A percentile compares a stretch with the other conserved stretches of the same genome.
phyloP scores from a whole-genome alignment of 2,329 filamentous ascomycete species.

The Fusarium sp. region DNA sequence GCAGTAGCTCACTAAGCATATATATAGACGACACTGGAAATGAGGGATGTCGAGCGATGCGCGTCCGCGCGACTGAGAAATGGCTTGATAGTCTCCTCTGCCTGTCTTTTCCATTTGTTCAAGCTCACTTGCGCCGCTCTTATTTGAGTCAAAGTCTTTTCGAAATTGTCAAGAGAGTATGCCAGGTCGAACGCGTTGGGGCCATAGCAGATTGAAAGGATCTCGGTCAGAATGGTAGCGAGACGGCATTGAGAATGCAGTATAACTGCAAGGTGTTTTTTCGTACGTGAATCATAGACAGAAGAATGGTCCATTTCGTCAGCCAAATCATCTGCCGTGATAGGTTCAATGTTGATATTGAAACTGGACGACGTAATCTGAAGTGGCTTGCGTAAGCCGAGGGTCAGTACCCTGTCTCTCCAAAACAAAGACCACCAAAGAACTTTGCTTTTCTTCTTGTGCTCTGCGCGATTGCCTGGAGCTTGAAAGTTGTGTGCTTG shows the following conservation, averaged over 20 bases:
- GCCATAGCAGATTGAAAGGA: slow-evolving; percentile 12
- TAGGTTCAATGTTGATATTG: neutral
- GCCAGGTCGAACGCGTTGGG: slow-evolving; percentile 15
- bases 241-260: slow-evolving; percentile 7
- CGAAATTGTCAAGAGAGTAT: slow-evolving; percentile 13
- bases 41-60: slow-evolving; percentile 15
- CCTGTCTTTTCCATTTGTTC: neutral
- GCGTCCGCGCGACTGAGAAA: neutral
- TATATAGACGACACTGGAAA: slow-evolving; percentile 32
- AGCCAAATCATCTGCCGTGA: neutral
- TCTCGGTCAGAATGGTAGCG: slow-evolving; percentile 12
- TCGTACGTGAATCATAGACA: neutral
- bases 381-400: slow-evolving; percentile 8
- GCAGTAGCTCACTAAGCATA: slow-evolving; percentile 19
- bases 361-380: slow-evolving; percentile 23
- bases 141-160: slow-evolving; percentile 1
- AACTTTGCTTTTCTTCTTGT: slow-evolving; percentile 13
- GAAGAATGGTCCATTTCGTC: neutral
- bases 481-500: slow-evolving; percentile 34
- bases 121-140: neutral
- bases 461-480: neutral
- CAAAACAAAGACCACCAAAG: slow-evolving; percentile 34
- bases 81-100: neutral
- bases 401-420: slow-evolving; percentile 17
- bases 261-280: slow-evolving; percentile 3